Conservation (phyloP, 148 eudicot species). For the Pharnaceum exiguum region DNA sequence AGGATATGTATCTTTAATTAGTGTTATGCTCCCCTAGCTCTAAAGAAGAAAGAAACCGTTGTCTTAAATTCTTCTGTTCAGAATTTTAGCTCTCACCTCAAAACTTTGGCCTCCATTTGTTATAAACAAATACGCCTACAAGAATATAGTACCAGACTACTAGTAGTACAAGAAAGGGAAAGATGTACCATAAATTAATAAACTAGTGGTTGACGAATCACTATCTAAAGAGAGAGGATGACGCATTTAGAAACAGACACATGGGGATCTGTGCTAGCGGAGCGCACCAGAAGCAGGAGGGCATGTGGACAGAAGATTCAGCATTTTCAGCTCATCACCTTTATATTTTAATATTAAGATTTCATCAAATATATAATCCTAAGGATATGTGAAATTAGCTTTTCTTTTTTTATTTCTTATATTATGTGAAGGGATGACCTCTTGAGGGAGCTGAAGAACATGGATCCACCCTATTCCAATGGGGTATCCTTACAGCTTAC, state of each 20-base stretch:
- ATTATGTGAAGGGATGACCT: slow-evolving; percentile 13
- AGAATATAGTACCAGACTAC: background rate
- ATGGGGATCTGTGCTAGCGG: slow-evolving; percentile 35
- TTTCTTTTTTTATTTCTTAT: too few relatives aligned
- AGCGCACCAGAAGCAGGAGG: slow-evolving; percentile 17
- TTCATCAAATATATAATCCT: background rate
- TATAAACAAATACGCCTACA: background rate
- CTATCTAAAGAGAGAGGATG: slow-evolving; percentile 23
- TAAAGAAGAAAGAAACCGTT: background rate
- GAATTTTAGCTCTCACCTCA: background rate
- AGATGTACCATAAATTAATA: background rate
- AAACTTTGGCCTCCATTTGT: slow-evolving; percentile 3
- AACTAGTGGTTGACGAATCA: slow-evolving; percentile 37
- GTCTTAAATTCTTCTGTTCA: background rate
- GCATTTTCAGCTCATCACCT: background rate
- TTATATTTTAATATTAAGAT: background rate
- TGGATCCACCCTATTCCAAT: slow-evolving; percentile 64
- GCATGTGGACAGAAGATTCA: slow-evolving; percentile 32
- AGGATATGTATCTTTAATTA: too few relatives aligned
- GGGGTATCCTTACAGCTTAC: slow-evolving; percentile 40
- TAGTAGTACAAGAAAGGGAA: slow-evolving; percentile 13
- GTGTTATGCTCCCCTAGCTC: too few relatives aligned
- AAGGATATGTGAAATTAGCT: background rate
- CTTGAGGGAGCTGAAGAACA: slow-evolving; percentile 35
- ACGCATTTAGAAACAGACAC: slow-evolving; percentile 17